A percentile compares a stretch with the other conserved stretches of the same genome.
Evolutionary conservation across 2,329 filamentous ascomycete genomes (phyloP).

Genomic region (Bimuria novae-zelandiae): DNA sequence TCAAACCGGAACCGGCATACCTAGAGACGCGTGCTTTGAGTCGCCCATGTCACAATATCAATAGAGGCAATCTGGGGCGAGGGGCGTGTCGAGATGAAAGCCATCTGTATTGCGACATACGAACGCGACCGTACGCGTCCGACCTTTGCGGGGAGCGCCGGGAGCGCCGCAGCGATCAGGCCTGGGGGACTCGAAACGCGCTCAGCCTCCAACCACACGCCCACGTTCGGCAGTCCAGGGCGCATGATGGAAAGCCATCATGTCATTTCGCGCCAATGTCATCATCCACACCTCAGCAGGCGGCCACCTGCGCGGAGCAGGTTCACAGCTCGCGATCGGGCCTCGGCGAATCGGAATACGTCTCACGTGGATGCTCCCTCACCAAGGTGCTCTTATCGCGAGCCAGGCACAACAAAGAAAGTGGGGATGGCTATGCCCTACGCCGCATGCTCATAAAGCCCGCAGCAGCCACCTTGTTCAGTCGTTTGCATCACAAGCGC

Average conservation of each 20-base stretch:
- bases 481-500: slow-evolving; percentile 23
- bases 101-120: slow-evolving; percentile 8
- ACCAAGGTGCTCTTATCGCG: slow-evolving; percentile 21
- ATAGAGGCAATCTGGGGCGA: slow-evolving; percentile 15
- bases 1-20: slow-evolving; percentile 36
- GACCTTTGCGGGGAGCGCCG: slow-evolving; percentile 21
- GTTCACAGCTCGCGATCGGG: slow-evolving; percentile 16
- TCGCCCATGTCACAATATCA: slow-evolving; percentile 25
- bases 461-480: slow-evolving; percentile 7
- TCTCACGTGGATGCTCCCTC: slow-evolving; percentile 29
- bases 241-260: slow-evolving; percentile 40
- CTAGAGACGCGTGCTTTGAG: slow-evolving; percentile 26
- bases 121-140: slow-evolving; percentile 33
- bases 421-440: slow-evolving; percentile 10
- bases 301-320: slow-evolving; percentile 1
- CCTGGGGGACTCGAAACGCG: slow-evolving; percentile 13
- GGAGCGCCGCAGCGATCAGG: slow-evolving; percentile 18
- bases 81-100: slow-evolving; percentile 24
- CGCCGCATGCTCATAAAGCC: slow-evolving; percentile 13
- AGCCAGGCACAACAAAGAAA: slow-evolving; percentile 28
- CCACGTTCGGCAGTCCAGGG: slow-evolving; percentile 39
- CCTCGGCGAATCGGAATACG: slow-evolving; percentile 39
- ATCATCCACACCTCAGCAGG: slow-evolving; percentile 13
- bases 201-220: slow-evolving; percentile 35
- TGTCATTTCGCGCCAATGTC: slow-evolving; percentile 32